These are phyloP conservation scores for Pyricularia pennisetigena DNA, from an alignment of 2,329 filamentous ascomycete genomes.

Conservation along the genomic window DNA sequence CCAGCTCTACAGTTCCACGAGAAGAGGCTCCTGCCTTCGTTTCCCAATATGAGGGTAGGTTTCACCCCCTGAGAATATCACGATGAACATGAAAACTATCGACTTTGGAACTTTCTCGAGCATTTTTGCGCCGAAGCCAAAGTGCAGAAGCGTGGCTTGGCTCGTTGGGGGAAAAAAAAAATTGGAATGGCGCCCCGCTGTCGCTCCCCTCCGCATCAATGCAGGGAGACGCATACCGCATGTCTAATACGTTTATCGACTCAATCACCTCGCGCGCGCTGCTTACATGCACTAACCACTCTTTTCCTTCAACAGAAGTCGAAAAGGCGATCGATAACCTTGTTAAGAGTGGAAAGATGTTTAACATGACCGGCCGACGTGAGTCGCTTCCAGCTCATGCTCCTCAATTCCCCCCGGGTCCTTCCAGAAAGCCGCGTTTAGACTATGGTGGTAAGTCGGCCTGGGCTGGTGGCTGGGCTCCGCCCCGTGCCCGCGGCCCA, in stretches of 20 bases:
- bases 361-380: constrained; percentile 60
- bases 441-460: constrained; percentile 42
- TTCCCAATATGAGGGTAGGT: constrained; percentile 27
- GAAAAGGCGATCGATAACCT: constrained; percentile 93
- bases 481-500: constrained; percentile 14
- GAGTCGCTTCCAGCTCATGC: constrained; percentile 50
- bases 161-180: not conserved
- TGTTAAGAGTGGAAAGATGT: constrained; percentile 92
- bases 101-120: not conserved
- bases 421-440: constrained; percentile 38
- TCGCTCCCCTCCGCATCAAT: not conserved
- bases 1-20: constrained; percentile 23
- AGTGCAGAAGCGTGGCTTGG: not conserved
- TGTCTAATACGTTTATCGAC: not conserved
- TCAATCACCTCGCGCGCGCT: not conserved
- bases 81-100: not conserved
- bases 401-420: constrained; percentile 39
- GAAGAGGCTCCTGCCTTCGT: constrained; percentile 22
- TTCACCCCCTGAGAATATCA: not conserved
- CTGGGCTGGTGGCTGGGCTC: constrained; percentile 13
- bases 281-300: constrained; percentile 9
- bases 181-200: not conserved
- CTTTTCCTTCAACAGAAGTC: constrained; percentile 56
- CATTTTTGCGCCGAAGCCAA: not conserved
- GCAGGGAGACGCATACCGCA: not conserved